Evolutionary conservation across 2,329 filamentous ascomycete genomes (phyloP), one percentile per base, ranked within the genome.

Genomic region (Emergomyces africanus): DNA sequence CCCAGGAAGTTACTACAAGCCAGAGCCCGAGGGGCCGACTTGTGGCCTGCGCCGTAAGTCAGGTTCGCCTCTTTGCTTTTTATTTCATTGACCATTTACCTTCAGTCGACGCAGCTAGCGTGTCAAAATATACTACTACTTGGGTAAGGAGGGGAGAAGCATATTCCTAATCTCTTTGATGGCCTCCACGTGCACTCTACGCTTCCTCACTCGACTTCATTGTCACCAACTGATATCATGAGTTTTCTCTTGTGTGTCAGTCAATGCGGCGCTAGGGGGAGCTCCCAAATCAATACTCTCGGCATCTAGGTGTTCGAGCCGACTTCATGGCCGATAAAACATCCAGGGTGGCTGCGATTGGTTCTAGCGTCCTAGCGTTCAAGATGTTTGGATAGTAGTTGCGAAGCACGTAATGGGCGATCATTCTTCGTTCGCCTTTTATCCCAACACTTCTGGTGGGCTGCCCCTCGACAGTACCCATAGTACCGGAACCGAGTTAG

Each of bases 121-220:
- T 55, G 37, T 55, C 53, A 42, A 25, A 14, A 30, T 15, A 14
- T 42, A 30, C 3, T 42, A 30, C 3, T 30, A 44, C 50, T 5
- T 37, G 33, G 48, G 50, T 20, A n/a, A 35, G 10, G n/a, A 37
- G 30, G 33, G n/a, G 33, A 35, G 28, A 37, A 53, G 39, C n/a
- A 55, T 23, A 30, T 30, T 55, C 39, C 15, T 44, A 44, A 49
- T 57, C 28, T 50, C 55, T 48, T 57, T 57, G 46, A 44, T 57
- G 55, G 28, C 15, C 41, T 18, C 55, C 55, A 57, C 55, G 55
- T 57, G 55, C 54, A 35, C 15, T 39, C 20, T n/a, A 20, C 20
- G 33, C n/a, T 46, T 35, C 28, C 18, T 39, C 3, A 6, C 15
- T 14, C n/a, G 41, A 48, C 20, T 28, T 57, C 55, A 49, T 57